Evolutionary conservation across 345 rosid species (phyloP).

Genomic region (Populus nigra): DNA sequence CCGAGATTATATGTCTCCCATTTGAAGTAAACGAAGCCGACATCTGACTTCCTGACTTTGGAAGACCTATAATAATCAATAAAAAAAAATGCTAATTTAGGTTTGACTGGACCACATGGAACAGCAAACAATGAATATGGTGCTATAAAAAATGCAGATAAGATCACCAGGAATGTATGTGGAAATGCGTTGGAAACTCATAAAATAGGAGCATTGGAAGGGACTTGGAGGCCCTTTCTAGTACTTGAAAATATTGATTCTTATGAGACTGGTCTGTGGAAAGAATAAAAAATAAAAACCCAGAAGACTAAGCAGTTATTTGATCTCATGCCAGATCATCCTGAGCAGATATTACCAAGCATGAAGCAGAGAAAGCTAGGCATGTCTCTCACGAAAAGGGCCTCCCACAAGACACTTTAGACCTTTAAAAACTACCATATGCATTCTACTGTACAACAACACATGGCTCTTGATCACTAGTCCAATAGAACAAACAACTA

Average conservation of each 20-base stretch:
- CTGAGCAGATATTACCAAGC: background rate
- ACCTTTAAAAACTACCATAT: background rate
- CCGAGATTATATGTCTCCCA: conserved; percentile 72
- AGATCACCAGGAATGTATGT: conserved; percentile 5
- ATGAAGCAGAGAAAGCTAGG: background rate
- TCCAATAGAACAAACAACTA: no score
- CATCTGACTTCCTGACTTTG: conserved; percentile 64
- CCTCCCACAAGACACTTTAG: background rate
- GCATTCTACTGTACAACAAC: background rate
- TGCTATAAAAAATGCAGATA: background rate
- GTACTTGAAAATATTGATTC: background rate
- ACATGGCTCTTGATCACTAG: background rate
- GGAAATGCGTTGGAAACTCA: background rate
- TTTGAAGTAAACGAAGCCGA: conserved; percentile 72
- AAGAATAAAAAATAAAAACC: background rate
- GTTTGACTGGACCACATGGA: conserved; percentile 2
- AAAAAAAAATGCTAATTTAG: background rate
- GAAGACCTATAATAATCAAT: conserved; percentile 42
- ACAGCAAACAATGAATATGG: conserved; percentile 5
- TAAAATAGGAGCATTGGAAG: background rate
- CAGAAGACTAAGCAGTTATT: background rate
- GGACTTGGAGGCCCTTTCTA: background rate
- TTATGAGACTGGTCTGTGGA: background rate
- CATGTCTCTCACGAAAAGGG: no score
- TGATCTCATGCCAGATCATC: background rate